Conservation (phyloP, 768 basidiomycete species). For the Hygrophorus russula region DNA sequence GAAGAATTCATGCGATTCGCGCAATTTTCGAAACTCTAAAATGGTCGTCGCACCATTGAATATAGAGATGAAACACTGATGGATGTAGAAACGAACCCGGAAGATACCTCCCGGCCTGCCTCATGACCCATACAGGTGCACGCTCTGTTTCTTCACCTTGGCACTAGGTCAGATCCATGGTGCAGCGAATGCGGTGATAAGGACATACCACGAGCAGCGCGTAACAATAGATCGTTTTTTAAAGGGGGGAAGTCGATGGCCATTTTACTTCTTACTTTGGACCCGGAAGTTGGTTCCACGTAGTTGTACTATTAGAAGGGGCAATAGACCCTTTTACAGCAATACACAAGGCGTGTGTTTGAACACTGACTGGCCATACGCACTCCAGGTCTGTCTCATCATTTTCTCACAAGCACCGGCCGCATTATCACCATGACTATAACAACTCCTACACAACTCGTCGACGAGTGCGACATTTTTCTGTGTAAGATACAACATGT, state of each 20-base stretch:
- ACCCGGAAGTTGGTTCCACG: too few species aligned
- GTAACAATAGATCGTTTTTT: conserved; percentile 78
- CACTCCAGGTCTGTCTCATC: background rate
- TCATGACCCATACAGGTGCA: conserved; percentile 98
- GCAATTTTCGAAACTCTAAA: conserved; percentile 81
- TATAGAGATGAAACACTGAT: conserved; percentile 32
- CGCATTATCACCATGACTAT: conserved; percentile 27
- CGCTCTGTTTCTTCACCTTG: conserved; percentile 77
- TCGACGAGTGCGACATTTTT: conserved; percentile 42
- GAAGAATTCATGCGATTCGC: conserved; percentile 86
- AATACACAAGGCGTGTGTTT: background rate
- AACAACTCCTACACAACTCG: conserved; percentile 46
- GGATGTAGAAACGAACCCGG: conserved; percentile 49
- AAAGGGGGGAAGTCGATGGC: conserved; percentile 48
- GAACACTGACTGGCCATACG: too few species aligned
- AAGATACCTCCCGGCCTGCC: conserved; percentile 91
- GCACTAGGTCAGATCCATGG: background rate
- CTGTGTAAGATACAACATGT: background rate
- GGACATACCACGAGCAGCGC: conserved; percentile 68
- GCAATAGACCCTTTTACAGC: too few species aligned
- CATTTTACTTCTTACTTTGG: too few species aligned
- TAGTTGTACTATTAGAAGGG: too few species aligned
- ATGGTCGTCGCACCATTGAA: conserved; percentile 71
- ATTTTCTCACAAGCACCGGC: background rate
- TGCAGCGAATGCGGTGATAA: conserved; percentile 1